Percentiles rank a stretch among this genome's conserved stretches.
phyloP scores from a whole-genome alignment of 169 alveolate species.

The Cardiosporidium cionae region DNA sequence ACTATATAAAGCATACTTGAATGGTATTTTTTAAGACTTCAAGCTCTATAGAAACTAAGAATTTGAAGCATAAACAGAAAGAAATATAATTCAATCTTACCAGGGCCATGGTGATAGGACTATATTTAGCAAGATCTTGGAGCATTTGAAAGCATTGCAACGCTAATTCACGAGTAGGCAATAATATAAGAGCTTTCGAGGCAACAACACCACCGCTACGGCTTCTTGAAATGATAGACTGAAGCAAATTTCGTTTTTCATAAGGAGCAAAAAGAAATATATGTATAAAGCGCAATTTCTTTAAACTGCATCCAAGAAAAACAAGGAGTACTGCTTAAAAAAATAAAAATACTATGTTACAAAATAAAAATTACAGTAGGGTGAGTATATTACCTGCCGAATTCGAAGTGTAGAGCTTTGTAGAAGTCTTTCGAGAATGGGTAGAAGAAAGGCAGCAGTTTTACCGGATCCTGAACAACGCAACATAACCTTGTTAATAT shows the following conservation, averaged over 20 bases:
- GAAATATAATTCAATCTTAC: too few relatives aligned
- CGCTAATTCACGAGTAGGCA: conserved; percentile 86
- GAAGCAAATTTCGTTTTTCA: not conserved
- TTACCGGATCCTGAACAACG: conserved; percentile 63
- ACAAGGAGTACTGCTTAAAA: not conserved
- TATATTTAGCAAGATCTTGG: conserved; percentile 59
- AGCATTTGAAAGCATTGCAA: conserved; percentile 73
- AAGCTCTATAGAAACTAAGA: not conserved
- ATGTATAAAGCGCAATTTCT: not conserved
- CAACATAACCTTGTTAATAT: too few relatives aligned
- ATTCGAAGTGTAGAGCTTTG: conserved; percentile 54
- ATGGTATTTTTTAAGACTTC: not conserved
- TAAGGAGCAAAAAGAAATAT: not conserved
- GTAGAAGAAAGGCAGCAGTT: conserved; percentile 77
- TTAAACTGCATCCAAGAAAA: not conserved
- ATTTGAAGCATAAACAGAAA: not conserved
- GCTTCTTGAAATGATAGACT: not conserved
- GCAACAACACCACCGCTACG: conserved; percentile 31
- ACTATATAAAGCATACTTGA: not conserved
- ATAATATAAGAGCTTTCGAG: conserved; percentile 72
- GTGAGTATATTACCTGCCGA: conserved; percentile 28
- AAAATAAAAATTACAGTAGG: not conserved
- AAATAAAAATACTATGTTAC: not conserved
- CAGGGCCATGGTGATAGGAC: conserved; percentile 56
- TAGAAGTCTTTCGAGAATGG: conserved; percentile 69